Evolutionary conservation across 495 filamentous ascomycete genomes (phyloP), one percentile per base, ranked within the genome.

Genomic region (Penicillium mononematosum): DNA sequence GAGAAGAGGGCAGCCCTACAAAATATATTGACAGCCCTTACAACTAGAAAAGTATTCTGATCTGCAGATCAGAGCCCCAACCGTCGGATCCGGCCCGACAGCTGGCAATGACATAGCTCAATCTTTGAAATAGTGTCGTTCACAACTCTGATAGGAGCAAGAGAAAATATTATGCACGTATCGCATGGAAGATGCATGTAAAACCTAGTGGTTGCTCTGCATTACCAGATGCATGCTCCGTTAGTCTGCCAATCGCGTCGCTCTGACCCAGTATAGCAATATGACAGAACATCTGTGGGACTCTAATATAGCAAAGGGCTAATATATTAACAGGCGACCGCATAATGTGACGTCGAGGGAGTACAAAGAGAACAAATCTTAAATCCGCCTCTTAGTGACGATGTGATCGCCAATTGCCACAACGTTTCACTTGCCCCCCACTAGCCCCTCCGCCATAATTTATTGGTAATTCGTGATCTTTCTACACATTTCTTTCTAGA

Each of bases 361-460:
- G 58, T 29, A 53, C 50, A 44, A 44, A 53, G 50, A 53, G 38
- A 41, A 51, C 2, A n/a, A 27, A n/a, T 16, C 31, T 32, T 36
- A 38, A 52, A 42, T 25, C 17, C n/a, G 29, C 32, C 44, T 46
- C 20, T 39, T 45, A 19, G 29, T 48, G 20, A 29, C 31, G 42
- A 45, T 55, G 44, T 20, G 45, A 55, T 55, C 58, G 49, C 52
- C 55, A 47, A 55, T 55, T 55, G 49, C 52, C 55, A 47, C 44
- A 38, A 38, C 32, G 32, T 55, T 46, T 55, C 53, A 47, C 53
- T 55, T 6, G 31, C 53, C 53, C 29, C 44, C 52, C 50, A 53
- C 50, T 29, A 54, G 39, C 42, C 39, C 43, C 60, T 43, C 53
- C 45, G 20, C 24, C 22, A 24, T 29, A 48, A 31, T 56, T 42